Base-by-base conservation (phyloP, 2,329 filamentous ascomycete species). In the Hypoxylon rubiginosum region DNA sequence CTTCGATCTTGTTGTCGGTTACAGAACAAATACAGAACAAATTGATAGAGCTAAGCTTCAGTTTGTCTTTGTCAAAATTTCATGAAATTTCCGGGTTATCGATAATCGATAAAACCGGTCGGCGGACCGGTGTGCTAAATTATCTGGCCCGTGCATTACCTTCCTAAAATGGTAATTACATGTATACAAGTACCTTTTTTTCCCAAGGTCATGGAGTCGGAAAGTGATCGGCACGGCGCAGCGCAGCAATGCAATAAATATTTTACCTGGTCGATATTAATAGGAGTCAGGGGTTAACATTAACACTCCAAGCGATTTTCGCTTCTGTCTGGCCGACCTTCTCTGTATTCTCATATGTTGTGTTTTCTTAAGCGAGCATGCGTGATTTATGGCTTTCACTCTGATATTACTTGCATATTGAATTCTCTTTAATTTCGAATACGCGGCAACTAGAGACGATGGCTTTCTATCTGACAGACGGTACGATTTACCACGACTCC, bases 401-500 rank as follows among this genome's bases (percentile, higher is more conserved):
- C 30, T 11, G 30, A 32, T 32, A 32, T 11, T 32, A 11, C 30
- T 32, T 32, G 32, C 8, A 13, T 11, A 24, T 24, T 24, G 21
- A 24, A 24, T 24, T 24, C 21, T 24, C 21, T 24, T 24, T 24
- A 13, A 36, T 13, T 36, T 13, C 10, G 10, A 36, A 36, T 36
- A 13, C 10, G 13, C 11, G 39, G n/a, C 5, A 19, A 41, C 15
- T 17, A 19, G 7, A 41, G 39, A 46, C 15, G 43, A 7, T 46
- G 17, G 10, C 43, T 13, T 46, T 26, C 19, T 1, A 46, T 10
- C 9, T 13, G 13, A 46, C 2, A 11, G 21, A 10, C 17, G 1
- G 4, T 15, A 46, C 43, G 10, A 65, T 64, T 64, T 68, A 68
- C 66, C 66, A 68, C 4, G 58, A 34, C n/a, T 59, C 51, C 28